phyloP scores from a whole-genome alignment of 208 protist species.

The Naegleria fowleri region DNA sequence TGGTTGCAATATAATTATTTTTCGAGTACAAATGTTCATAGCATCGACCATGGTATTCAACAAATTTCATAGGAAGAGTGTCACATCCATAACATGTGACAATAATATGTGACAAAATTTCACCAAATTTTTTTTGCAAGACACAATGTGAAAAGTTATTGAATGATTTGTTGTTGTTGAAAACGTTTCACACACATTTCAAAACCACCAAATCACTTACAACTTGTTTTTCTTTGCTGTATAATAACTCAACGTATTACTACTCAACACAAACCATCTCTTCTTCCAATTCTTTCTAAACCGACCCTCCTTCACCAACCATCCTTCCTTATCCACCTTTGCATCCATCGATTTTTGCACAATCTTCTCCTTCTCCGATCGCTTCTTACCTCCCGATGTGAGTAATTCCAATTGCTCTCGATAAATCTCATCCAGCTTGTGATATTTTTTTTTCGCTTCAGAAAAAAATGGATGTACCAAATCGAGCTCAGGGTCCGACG shows the following conservation, averaged over 20 bases:
- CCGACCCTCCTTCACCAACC: constrained; percentile 23
- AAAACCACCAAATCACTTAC: neutral
- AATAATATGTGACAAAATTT: too few relatives aligned
- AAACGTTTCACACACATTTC: neutral
- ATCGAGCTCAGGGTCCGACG: neutral
- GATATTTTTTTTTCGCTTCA: neutral
- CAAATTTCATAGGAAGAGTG: too few relatives aligned
- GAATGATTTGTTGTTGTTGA: too few relatives aligned
- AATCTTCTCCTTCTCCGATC: neutral
- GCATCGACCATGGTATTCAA: too few relatives aligned
- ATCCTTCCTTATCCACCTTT: constrained; percentile 20
- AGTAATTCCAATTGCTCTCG: neutral
- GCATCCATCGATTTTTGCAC: neutral
- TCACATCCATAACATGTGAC: too few relatives aligned
- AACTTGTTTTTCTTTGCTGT: constrained; percentile 15
- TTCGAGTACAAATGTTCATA: too few relatives aligned
- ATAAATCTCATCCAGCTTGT: neutral
- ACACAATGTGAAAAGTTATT: too few relatives aligned
- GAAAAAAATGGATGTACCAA: neutral
- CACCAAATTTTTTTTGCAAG: too few relatives aligned
- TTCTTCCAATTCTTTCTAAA: constrained; percentile 19
- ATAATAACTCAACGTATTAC: constrained; percentile 21
- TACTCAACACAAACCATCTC: constrained; percentile 24
- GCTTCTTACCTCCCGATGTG: neutral
- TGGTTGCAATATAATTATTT: neutral